These are phyloP conservation scores for Fusarium musae DNA, from an alignment of 2,329 filamentous ascomycete genomes.

Conservation along the genomic window DNA sequence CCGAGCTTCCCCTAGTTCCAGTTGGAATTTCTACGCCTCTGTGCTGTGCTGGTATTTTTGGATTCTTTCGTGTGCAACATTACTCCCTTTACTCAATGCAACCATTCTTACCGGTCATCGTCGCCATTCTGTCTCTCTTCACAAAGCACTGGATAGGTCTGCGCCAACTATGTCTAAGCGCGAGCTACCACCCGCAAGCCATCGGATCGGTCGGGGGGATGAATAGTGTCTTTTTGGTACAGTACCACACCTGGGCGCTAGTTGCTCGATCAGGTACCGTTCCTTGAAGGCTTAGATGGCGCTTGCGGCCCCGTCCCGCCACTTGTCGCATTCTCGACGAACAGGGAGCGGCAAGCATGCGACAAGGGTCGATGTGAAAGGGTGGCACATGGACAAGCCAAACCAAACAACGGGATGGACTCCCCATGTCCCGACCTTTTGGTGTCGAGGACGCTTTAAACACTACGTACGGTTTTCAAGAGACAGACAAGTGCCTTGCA, in stretches of 20 bases:
- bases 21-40: slow-evolving; percentile 3
- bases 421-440: not conserved
- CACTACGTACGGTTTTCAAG: slow-evolving; percentile 2
- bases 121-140: slow-evolving; percentile 5
- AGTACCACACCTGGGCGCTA: slow-evolving; percentile 34
- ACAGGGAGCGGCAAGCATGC: slow-evolving; percentile 38
- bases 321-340: slow-evolving; percentile 32
- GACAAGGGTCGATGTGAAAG: slow-evolving; percentile 28
- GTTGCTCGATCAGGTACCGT: slow-evolving; percentile 41
- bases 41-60: slow-evolving; percentile 8
- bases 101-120: slow-evolving; percentile 14
- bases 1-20: slow-evolving; percentile 1
- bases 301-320: slow-evolving; percentile 45
- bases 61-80: slow-evolving; percentile 7
- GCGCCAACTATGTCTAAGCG: slow-evolving; percentile 13
- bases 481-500: slow-evolving; percentile 41
- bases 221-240: not conserved
- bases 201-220: slow-evolving; percentile 29
- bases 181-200: slow-evolving; percentile 8
- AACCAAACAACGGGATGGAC: slow-evolving; percentile 20
- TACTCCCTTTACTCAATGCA: slow-evolving; percentile 4
- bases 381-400: slow-evolving; percentile 28
- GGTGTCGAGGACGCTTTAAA: slow-evolving; percentile 7
- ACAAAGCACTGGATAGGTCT: slow-evolving; percentile 7
- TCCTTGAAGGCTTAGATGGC: slow-evolving; percentile 45